Percentiles rank a stretch among this genome's conserved stretches.
Conservation (phyloP, 192 early-diverging fungal species). For the Mortierella hygrophila region DNA sequence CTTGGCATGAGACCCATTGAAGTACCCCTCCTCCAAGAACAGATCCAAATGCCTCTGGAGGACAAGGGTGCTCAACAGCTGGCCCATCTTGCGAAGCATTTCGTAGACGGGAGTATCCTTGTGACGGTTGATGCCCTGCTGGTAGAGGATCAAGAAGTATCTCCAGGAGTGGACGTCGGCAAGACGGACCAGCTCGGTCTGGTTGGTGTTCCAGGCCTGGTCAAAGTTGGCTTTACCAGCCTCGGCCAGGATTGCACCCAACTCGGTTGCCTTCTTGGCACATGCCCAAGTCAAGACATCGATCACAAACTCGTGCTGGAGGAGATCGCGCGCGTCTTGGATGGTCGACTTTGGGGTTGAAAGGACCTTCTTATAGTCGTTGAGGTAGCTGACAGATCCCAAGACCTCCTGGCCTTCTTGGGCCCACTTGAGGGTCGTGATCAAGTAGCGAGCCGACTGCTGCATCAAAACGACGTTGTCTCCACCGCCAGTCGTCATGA, state of each 20-base stretch:
- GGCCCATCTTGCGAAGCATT: conserved; percentile 55
- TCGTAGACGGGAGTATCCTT: conserved; percentile 24
- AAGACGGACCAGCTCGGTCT: conserved; percentile 41
- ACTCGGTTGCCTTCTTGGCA: conserved; percentile 29
- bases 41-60: conserved; percentile 53
- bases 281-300: conserved; percentile 31
- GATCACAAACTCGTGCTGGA: conserved; percentile 28
- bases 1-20: conserved; percentile 56
- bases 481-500: conserved; percentile 67
- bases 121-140: conserved; percentile 21
- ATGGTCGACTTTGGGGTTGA: conserved; percentile 12
- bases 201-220: conserved; percentile 43
- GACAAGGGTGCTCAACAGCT: conserved; percentile 55
- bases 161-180: conserved; percentile 42
- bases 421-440: conserved; percentile 27
- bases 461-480: conserved; percentile 52
- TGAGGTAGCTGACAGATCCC: conserved; percentile 54
- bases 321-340: conserved; percentile 37
- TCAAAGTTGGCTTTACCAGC: conserved; percentile 26
- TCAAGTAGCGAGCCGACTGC: conserved; percentile 57
- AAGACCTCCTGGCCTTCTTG: conserved; percentile 27
- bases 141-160: conserved; percentile 40
- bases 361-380: conserved; percentile 30
- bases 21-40: conserved; percentile 61
- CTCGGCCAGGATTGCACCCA: conserved; percentile 4